Evolutionary conservation across 1,284 basidiomycete genomes (phyloP).

Genomic region (Rhodotorula sp.): DNA sequence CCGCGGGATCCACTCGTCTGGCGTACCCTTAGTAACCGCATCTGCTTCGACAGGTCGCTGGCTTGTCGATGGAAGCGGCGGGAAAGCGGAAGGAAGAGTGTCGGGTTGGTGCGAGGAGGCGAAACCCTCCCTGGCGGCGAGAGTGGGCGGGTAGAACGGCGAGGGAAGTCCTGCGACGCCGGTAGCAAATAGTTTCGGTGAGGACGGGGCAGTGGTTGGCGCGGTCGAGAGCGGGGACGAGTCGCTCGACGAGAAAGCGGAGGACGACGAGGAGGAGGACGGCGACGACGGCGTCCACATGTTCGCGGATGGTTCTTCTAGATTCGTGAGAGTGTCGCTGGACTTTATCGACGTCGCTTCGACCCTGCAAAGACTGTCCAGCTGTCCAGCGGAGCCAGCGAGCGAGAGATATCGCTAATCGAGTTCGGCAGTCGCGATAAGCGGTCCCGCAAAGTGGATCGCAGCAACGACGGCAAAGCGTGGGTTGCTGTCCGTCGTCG

Average conservation of each 20-base stretch:
- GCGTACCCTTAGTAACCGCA: conserved; percentile 45
- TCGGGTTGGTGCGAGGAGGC: background rate
- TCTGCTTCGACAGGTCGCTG: conserved; percentile 16
- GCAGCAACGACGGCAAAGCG: too few relatives aligned
- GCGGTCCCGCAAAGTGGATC: too few relatives aligned
- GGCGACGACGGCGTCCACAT: background rate
- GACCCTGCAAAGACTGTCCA: too few relatives aligned
- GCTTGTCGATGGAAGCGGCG: conserved; percentile 34
- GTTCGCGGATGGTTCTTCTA: too few relatives aligned
- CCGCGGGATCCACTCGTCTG: conserved; percentile 54
- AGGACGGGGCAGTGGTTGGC: background rate
- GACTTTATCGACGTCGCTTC: too few relatives aligned
- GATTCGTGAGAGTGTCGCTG: background rate
- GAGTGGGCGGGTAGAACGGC: conserved; percentile 30
- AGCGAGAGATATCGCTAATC: too few relatives aligned
- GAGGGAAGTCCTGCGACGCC: conserved; percentile 13
- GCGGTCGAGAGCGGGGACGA: conserved; percentile 1
- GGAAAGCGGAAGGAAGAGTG: conserved; percentile 31
- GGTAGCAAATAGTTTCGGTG: background rate
- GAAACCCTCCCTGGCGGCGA: conserved; percentile 14
- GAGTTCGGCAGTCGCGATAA: too few relatives aligned
- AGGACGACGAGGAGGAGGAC: background rate
- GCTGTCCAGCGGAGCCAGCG: too few relatives aligned
- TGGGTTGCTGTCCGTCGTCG: too few relatives aligned
- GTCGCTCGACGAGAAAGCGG: background rate